phyloP scores from a whole-genome alignment of 2,329 filamentous ascomycete genomes.

The Aspergillus vadensis region DNA sequence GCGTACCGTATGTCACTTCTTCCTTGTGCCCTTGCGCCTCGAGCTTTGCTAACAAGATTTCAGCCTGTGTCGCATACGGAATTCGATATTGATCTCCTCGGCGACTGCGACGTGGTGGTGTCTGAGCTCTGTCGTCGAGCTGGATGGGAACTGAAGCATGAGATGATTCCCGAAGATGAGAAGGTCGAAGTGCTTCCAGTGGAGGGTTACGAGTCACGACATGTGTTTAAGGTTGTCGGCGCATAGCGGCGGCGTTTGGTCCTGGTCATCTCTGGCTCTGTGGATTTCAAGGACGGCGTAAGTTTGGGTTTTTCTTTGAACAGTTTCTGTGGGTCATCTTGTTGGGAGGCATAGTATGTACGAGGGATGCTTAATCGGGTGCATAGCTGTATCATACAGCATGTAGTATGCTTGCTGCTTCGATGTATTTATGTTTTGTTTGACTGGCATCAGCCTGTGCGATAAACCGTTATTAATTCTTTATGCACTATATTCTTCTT shows the following conservation, averaged over 20 bases:
- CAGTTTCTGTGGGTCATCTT: conserved; percentile 14
- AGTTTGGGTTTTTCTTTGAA: conserved; percentile 18
- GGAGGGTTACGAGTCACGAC: conserved; percentile 51
- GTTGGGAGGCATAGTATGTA: conserved; percentile 7
- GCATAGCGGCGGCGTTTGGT: conserved; percentile 42
- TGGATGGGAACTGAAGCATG: conserved; percentile 77
- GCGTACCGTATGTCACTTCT: conserved; percentile 60
- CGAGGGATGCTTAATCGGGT: not conserved
- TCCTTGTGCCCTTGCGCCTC: not conserved
- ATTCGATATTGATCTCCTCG: conserved; percentile 95
- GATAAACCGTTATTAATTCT: not conserved
- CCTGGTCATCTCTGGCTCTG: conserved; percentile 24
- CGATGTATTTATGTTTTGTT: conserved; percentile 6
- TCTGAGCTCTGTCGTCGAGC: conserved; percentile 80
- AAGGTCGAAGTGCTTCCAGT: conserved; percentile 58
- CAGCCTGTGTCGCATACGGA: conserved; percentile 82
- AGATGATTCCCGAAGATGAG: conserved; percentile 75
- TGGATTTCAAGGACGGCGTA: conserved; percentile 32
- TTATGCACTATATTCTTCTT: not conserved
- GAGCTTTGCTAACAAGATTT: conserved; percentile 12
- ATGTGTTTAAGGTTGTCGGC: conserved; percentile 44
- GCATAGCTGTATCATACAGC: not conserved
- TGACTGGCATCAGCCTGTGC: not conserved
- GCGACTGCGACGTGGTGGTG: conserved; percentile 89
- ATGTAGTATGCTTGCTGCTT: conserved; percentile 10